Percentiles rank a stretch among this genome's conserved stretches.
These are phyloP conservation scores for Hypoxylon perforatum DNA, from an alignment of 495 filamentous ascomycete genomes.

Conservation along the genomic window DNA sequence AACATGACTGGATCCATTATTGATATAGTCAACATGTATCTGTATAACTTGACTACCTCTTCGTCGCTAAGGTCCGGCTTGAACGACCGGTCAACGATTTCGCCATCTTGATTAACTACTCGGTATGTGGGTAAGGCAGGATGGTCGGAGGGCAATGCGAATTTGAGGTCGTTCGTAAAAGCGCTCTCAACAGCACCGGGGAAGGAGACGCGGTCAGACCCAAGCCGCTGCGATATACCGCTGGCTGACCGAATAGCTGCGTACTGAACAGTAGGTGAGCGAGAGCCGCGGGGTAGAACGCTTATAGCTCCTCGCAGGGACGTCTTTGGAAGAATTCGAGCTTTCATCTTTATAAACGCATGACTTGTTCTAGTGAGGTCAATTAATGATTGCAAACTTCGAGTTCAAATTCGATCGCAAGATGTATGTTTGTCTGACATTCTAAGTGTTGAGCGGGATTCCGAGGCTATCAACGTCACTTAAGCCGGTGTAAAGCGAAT, in stretches of 20 bases:
- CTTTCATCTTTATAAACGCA: slow-evolving; percentile 39
- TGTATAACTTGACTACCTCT: slow-evolving; percentile 72
- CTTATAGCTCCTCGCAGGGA: slow-evolving; percentile 31
- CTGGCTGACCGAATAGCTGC: slow-evolving; percentile 42
- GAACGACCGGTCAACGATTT: slow-evolving; percentile 75
- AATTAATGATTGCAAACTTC: background rate
- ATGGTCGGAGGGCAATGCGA: slow-evolving; percentile 73
- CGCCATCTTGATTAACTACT: slow-evolving; percentile 83
- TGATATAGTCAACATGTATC: slow-evolving; percentile 75
- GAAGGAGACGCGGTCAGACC: slow-evolving; percentile 81
- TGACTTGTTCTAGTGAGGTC: slow-evolving; percentile 6
- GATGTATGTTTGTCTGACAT: slow-evolving; percentile 21
- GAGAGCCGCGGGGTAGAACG: slow-evolving; percentile 33
- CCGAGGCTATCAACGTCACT: slow-evolving; percentile 44
- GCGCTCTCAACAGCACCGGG: slow-evolving; percentile 95
- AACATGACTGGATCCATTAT: slow-evolving; percentile 97
- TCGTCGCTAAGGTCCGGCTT: slow-evolving; percentile 73
- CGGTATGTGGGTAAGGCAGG: slow-evolving; percentile 87
- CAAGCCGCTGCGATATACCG: slow-evolving; percentile 71
- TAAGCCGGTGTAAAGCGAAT: slow-evolving; percentile 49
- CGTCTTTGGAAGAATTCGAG: slow-evolving; percentile 28
- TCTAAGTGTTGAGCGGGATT: slow-evolving; percentile 30
- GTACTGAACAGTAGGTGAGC: slow-evolving; percentile 16
- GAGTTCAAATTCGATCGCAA: slow-evolving; percentile 15
- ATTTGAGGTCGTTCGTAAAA: slow-evolving; percentile 82